phyloP scores from a whole-genome alignment of 2,329 filamentous ascomycete species.

The Neurospora crassa region DNA sequence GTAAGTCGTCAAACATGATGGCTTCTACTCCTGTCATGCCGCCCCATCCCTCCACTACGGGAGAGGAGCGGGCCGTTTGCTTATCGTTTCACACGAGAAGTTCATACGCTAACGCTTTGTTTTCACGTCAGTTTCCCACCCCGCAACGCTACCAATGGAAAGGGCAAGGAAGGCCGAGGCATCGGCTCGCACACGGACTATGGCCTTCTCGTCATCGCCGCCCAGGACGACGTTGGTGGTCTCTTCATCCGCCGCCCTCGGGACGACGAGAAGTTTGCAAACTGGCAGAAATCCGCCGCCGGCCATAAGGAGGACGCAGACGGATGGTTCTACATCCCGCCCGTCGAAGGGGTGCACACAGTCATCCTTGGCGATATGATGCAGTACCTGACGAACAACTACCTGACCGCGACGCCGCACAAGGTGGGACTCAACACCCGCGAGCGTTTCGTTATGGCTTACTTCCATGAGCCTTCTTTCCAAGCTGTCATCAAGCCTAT shows the following conservation, averaged over 20 bases:
- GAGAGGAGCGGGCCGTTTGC: not conserved
- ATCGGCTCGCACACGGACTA: constrained; percentile 45
- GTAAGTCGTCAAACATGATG: constrained; percentile 18
- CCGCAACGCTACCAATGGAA: constrained; percentile 32
- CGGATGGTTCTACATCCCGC: constrained; percentile 39
- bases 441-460: constrained; percentile 39
- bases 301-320: constrained; percentile 34
- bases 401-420: constrained; percentile 37
- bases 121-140: constrained; percentile 22
- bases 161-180: constrained; percentile 37
- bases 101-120: not conserved
- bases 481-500: constrained; percentile 34
- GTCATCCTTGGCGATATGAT: constrained; percentile 44
- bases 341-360: constrained; percentile 33
- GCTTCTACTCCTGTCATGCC: not conserved
- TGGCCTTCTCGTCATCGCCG: constrained; percentile 39
- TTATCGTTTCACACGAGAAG: not conserved
- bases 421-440: constrained; percentile 39
- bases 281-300: constrained; percentile 35
- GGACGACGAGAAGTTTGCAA: constrained; percentile 30
- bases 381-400: constrained; percentile 38
- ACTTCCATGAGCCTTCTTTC: constrained; percentile 43
- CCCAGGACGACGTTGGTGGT: constrained; percentile 39
- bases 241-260: constrained; percentile 36
- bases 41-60: not conserved